Percentiles rank a stretch among this genome's conserved stretches.
These are phyloP conservation scores for Paracorniculantispora psalliotae DNA, from an alignment of 2,329 filamentous ascomycete species.

Conservation along the genomic window DNA sequence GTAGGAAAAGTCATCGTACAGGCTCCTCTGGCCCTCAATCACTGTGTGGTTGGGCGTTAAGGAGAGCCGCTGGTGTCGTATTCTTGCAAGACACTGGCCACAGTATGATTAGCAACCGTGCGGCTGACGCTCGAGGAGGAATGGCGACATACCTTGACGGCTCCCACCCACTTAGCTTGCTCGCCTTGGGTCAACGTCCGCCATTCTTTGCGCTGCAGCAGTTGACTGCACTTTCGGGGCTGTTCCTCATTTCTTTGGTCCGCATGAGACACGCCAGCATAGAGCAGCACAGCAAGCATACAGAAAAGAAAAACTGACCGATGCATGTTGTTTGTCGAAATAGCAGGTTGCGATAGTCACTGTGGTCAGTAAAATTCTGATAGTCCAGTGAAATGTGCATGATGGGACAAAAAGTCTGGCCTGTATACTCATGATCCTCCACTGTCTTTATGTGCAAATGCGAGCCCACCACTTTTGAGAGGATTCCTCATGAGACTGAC, in stretches of 20 bases:
- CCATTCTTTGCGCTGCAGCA: neutral
- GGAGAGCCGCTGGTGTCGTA: conserved; percentile 1
- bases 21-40: neutral
- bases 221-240: neutral
- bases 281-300: neutral
- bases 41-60: neutral
- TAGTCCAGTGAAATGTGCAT: neutral
- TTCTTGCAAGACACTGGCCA: neutral
- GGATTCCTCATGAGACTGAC: too few relatives aligned
- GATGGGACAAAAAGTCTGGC: neutral
- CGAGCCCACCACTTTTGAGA: neutral
- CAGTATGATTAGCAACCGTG: too few relatives aligned
- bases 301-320: neutral
- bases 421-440: neutral
- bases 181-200: neutral
- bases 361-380: neutral
- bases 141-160: too few relatives aligned
- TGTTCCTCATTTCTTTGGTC: neutral
- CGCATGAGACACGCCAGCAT: neutral
- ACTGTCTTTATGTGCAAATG: neutral
- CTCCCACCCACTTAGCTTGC: neutral
- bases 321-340: too few relatives aligned
- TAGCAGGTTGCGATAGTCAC: neutral
- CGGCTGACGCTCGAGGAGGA: too few relatives aligned
- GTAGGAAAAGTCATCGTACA: conserved; percentile 5